Conservation (phyloP, 192 early-diverging fungal species). For the Coemansia sp. region DNA sequence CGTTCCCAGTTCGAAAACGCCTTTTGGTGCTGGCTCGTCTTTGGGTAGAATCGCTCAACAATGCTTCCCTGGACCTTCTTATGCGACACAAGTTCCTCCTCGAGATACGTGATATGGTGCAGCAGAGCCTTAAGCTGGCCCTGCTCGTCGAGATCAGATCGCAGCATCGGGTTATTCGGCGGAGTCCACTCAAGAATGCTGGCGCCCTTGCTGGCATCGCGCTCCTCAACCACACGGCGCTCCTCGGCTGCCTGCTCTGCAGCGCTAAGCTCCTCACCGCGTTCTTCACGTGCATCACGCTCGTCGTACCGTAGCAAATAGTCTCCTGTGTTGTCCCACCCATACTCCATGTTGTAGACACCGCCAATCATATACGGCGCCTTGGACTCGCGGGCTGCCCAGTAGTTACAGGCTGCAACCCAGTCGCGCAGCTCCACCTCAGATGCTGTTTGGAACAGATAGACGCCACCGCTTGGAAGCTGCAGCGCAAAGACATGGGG, state of each 20-base stretch:
- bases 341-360: slow-evolving; percentile 89
- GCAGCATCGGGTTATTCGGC: slow-evolving; percentile 55
- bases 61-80: slow-evolving; percentile 61
- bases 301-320: slow-evolving; percentile 47
- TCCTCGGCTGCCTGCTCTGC: slow-evolving; percentile 43
- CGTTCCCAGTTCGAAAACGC: slow-evolving; percentile 80
- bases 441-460: slow-evolving; percentile 83
- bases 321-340: slow-evolving; percentile 74
- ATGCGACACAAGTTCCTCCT: slow-evolving; percentile 68
- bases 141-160: slow-evolving; percentile 53
- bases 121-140: slow-evolving; percentile 66
- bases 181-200: slow-evolving; percentile 55
- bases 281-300: slow-evolving; percentile 45
- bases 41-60: slow-evolving; percentile 59
- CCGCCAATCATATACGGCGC: slow-evolving; percentile 84
- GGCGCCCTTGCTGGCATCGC: slow-evolving; percentile 39
- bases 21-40: slow-evolving; percentile 61
- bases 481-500: slow-evolving; percentile 86
- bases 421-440: slow-evolving; percentile 76
- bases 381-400: slow-evolving; percentile 88
- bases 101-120: slow-evolving; percentile 63
- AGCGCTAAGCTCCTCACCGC: slow-evolving; percentile 27
- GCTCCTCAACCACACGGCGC: slow-evolving; percentile 38
- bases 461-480: slow-evolving; percentile 76
- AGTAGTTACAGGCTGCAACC: slow-evolving; percentile 89